Evolutionary conservation across 1,284 basidiomycete species (phyloP), one percentile per base, ranked within the genome.

Genomic region (Cutaneotrichosporon cyanovorans): DNA sequence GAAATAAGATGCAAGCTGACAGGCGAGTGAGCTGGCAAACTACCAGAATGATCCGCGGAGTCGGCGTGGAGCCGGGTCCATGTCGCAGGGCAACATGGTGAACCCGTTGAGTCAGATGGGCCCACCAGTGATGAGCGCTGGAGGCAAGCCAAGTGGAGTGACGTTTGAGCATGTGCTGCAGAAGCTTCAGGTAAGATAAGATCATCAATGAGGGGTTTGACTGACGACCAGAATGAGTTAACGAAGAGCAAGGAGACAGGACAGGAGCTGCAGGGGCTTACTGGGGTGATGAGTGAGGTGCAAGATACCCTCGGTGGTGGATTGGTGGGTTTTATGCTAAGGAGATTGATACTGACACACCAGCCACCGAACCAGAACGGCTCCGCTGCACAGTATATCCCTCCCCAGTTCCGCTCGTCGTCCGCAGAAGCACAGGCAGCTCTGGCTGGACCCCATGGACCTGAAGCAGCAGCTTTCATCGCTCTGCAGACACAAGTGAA

Each of bases 191-290:
- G 73, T 74, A 37, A 42, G 72, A 49, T 14, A 0, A 19, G 3
- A 1, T 10, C 14, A 0, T 12, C 9, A 12, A 1, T 16, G 7
- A n/a, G 14, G 21, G 25, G 25, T 12, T 7, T 28, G 25, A 45
- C 42, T 57, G 35, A 49, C 71, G 86, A 28, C 3, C 84, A 97
- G 73, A 83, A 82, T 56, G 92, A 97, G 66, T 79, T 98, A 30
- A 84, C 87, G 71, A 93, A 92, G 73, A 92, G 88, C 63, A 82
- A 89, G 16, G 91, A 97, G 63, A 93, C 90, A 0, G 87, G 88
- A n/a, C 77, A 82, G 1, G 92, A 98, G 65, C 76, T 99, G 5
- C 82, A 83, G 58, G 79, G 79, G 0, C 74, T 98, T 33, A 84
- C 81, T 18, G 78, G 78, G n/a, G 78, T 85, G 2, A 89, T 98